Conservation (phyloP, 2,329 filamentous ascomycete species). For the Ophiosphaerella herpotricha region DNA sequence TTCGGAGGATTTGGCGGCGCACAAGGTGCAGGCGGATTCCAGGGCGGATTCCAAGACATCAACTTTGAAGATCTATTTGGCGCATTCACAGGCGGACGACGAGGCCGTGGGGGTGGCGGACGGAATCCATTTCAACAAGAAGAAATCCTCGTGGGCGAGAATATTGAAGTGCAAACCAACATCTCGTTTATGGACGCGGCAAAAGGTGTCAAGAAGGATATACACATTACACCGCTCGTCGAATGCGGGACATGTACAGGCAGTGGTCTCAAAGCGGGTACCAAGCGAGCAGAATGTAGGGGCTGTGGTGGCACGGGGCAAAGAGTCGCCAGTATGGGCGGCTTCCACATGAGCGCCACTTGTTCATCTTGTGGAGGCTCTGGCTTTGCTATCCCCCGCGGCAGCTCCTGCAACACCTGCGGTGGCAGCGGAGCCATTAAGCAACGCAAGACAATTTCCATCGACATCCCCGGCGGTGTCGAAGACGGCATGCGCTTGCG, state of each 20-base stretch:
- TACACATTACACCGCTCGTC: constrained; percentile 79
- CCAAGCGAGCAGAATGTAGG: constrained; percentile 73
- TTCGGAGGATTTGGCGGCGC: constrained; percentile 55
- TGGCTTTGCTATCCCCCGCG: constrained; percentile 75
- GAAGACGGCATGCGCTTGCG: constrained; percentile 95
- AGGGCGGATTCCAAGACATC: constrained; percentile 79
- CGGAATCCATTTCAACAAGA: constrained; percentile 73
- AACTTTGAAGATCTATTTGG: constrained; percentile 97
- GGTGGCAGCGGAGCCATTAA: constrained; percentile 81
- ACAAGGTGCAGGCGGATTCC: constrained; percentile 65
- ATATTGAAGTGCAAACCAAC: constrained; percentile 91
- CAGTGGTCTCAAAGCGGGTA: constrained; percentile 80
- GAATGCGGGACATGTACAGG: constrained; percentile 83
- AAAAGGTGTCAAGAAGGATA: constrained; percentile 86
- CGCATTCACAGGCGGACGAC: constrained; percentile 72
- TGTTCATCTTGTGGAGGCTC: constrained; percentile 81
- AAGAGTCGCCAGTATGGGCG: constrained; percentile 85
- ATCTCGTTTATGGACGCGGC: constrained; percentile 97
- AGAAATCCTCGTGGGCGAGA: constrained; percentile 84
- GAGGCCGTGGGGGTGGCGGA: constrained; percentile 54
- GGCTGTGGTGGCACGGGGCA: constrained; percentile 85
- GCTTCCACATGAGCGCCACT: constrained; percentile 94
- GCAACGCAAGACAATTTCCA: constrained; percentile 78
- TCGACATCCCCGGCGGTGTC: constrained; percentile 93
- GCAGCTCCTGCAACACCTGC: constrained; percentile 80